Evolutionary conservation across 2,329 filamentous ascomycete genomes (phyloP).

Genomic region (Colletotrichum spinosum): DNA sequence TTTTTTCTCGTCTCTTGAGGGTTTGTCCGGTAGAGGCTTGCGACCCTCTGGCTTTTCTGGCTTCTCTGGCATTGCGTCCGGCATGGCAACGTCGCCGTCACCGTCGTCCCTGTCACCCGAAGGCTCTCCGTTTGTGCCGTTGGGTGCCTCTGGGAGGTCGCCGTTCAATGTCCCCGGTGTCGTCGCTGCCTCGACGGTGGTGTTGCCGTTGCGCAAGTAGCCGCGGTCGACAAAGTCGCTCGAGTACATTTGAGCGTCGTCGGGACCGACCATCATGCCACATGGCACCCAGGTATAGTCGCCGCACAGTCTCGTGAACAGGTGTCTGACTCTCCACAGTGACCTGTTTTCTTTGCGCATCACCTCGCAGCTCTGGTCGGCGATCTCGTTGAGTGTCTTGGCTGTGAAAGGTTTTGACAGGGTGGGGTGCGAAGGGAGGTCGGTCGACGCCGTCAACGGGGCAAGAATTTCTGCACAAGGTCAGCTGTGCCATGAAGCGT

Average conservation of each 20-base stretch:
- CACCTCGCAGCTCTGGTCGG: slow-evolving; percentile 75
- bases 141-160: slow-evolving; percentile 33
- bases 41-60: slow-evolving; percentile 11
- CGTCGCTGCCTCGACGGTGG: slow-evolving; percentile 7
- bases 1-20: slow-evolving; percentile 18
- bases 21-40: slow-evolving; percentile 17
- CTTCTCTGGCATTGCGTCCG: slow-evolving; percentile 34
- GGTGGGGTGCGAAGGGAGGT: slow-evolving; percentile 79
- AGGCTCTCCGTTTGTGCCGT: slow-evolving; percentile 40
- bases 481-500: slow-evolving; percentile 42
- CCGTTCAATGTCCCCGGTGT: slow-evolving; percentile 38
- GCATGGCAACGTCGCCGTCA: slow-evolving; percentile 41
- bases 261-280: slow-evolving; percentile 65
- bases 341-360: slow-evolving; percentile 80
- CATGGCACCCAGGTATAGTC: slow-evolving; percentile 78
- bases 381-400: slow-evolving; percentile 77
- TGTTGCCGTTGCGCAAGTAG: slow-evolving; percentile 41
- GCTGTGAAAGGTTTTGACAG: slow-evolving; percentile 81
- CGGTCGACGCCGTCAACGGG: slow-evolving; percentile 79
- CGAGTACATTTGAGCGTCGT: slow-evolving; percentile 67
- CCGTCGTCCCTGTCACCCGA: slow-evolving; percentile 24
- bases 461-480: slow-evolving; percentile 72
- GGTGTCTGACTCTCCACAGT: slow-evolving; percentile 79
- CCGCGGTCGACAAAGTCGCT: slow-evolving; percentile 57
- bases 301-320: slow-evolving; percentile 79